Percentiles rank a stretch among this genome's conserved stretches.
Evolutionary conservation across 495 filamentous ascomycete species (phyloP).

Genomic region (Aspergillus conjunctus): DNA sequence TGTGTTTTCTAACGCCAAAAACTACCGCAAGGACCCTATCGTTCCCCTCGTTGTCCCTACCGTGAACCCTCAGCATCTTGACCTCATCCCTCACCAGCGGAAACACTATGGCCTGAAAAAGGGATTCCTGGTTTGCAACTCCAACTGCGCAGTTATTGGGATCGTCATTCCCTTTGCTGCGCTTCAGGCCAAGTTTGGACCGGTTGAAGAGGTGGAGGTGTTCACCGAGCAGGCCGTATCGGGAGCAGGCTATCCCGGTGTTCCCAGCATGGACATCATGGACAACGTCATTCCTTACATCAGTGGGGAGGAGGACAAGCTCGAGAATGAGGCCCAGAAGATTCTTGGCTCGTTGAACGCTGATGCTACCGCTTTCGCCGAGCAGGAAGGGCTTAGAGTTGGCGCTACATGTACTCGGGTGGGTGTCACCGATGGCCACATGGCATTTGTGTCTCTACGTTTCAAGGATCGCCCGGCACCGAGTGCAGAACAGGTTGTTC

Average conservation of each 20-base stretch:
- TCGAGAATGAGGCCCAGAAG: conserved; percentile 83
- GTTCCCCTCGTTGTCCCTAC: conserved; percentile 87
- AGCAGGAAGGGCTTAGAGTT: conserved; percentile 64
- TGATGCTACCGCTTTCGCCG: conserved; percentile 64
- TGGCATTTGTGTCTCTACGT: conserved; percentile 75
- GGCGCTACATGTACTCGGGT: conserved; percentile 84
- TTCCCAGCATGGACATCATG: conserved; percentile 70
- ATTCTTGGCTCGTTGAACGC: conserved; percentile 72
- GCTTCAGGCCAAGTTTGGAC: conserved; percentile 73
- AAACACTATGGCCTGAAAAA: conserved; percentile 65
- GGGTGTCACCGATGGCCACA: conserved; percentile 81
- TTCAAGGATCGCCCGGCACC: conserved; percentile 62
- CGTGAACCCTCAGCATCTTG: conserved; percentile 77
- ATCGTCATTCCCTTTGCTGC: conserved; percentile 88
- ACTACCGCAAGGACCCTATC: conserved; percentile 78
- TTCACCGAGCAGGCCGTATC: conserved; percentile 89
- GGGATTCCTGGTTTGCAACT: conserved; percentile 86
- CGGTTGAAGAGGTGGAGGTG: conserved; percentile 72
- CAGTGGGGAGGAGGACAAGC: conserved; percentile 86
- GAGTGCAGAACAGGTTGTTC: conserved; percentile 65
- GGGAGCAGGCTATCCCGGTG: conserved; percentile 85
- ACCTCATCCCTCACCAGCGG: conserved; percentile 76
- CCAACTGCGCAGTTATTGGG: conserved; percentile 88
- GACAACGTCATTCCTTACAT: conserved; percentile 89
- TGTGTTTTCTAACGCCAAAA: conserved; percentile 90